Evolutionary conservation across 495 filamentous ascomycete genomes (phyloP).

Genomic region (Aspergillus sclerotioniger): DNA sequence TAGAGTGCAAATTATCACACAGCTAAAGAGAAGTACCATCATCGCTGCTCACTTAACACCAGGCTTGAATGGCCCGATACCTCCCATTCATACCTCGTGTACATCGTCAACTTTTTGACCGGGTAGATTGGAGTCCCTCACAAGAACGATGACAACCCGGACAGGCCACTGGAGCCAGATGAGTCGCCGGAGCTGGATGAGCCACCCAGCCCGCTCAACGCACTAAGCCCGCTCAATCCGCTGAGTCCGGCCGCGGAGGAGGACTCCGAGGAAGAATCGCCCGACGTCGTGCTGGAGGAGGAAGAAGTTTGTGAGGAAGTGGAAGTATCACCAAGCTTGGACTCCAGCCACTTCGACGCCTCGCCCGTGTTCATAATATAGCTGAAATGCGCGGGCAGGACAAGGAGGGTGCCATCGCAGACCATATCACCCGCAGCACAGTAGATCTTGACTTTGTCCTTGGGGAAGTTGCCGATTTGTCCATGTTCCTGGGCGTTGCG

Average conservation of each 20-base stretch:
- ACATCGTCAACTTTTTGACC: no score
- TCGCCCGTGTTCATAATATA: slow-evolving; percentile 32
- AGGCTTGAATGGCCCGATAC: no score
- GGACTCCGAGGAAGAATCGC: not conserved
- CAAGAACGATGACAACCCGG: no score
- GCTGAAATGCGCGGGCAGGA: slow-evolving; percentile 45
- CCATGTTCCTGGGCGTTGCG: slow-evolving; percentile 52
- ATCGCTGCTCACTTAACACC: no score
- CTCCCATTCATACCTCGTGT: no score
- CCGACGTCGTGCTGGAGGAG: not conserved
- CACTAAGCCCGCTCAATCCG: no score
- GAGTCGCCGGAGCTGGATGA: no score
- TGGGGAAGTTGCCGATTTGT: slow-evolving; percentile 45
- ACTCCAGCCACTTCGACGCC: slow-evolving; percentile 20
- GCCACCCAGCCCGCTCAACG: no score
- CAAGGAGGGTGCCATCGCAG: slow-evolving; percentile 50
- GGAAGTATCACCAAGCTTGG: slow-evolving; percentile 9
- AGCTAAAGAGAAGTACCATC: no score
- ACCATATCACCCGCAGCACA: slow-evolving; percentile 54
- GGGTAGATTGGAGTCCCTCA: no score
- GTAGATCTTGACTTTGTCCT: slow-evolving; percentile 45
- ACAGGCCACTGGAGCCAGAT: no score
- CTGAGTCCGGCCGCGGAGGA: not conserved
- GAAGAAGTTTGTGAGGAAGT: not conserved
- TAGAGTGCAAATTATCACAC: no score